Conservation (phyloP, 2,329 filamentous ascomycete genomes). For the Sclerotinia borealis region DNA sequence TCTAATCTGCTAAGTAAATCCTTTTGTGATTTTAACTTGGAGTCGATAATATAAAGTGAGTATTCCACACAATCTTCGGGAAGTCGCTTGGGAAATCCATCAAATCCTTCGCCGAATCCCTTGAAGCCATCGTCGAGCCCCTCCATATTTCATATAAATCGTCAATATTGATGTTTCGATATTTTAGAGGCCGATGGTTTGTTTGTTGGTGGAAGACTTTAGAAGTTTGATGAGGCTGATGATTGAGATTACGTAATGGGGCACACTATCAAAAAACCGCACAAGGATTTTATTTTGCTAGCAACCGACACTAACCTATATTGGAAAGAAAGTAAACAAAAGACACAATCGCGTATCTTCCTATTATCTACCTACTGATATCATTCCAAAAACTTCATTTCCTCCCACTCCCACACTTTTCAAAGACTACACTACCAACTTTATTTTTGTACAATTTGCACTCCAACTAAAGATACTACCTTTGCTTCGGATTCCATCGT, state of each 20-base stretch:
- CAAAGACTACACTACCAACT: neutral
- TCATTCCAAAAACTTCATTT: constrained; percentile 6
- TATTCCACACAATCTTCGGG: constrained; percentile 86
- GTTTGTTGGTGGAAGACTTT: neutral
- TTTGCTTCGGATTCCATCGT: constrained; percentile 30
- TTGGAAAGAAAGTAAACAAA: constrained; percentile 23
- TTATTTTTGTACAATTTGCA: constrained; percentile 10
- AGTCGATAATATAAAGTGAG: constrained; percentile 65
- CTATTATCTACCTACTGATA: no score
- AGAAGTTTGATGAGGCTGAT: neutral
- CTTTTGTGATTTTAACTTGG: constrained; percentile 46
- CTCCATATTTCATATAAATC: constrained; percentile 29
- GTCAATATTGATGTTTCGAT: neutral
- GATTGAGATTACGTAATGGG: no score
- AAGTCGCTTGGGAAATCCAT: constrained; percentile 53
- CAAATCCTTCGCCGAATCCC: constrained; percentile 59
- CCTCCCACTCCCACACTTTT: neutral
- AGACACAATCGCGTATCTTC: constrained; percentile 23
- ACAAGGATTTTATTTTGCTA: neutral
- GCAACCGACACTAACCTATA: constrained; percentile 14
- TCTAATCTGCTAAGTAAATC: constrained; percentile 61
- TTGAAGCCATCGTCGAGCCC: constrained; percentile 49
- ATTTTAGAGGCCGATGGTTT: neutral
- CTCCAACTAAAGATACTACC: constrained; percentile 12
- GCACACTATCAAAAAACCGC: no score